A percentile compares a stretch with the other conserved stretches of the same genome.
phyloP scores from a whole-genome alignment of 257 asterid genomes.

The Penstemon eatonii region DNA sequence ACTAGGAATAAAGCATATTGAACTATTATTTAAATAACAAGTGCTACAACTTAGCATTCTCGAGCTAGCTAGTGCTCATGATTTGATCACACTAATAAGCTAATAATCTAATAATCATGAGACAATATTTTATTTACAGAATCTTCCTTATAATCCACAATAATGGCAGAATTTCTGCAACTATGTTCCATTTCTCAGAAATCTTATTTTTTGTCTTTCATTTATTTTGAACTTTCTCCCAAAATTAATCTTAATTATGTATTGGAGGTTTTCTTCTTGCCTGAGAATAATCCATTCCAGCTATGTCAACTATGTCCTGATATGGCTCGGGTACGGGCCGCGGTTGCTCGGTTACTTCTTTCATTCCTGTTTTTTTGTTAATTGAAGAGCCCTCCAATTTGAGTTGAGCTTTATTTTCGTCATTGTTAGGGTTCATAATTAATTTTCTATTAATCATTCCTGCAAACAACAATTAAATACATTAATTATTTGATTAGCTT shows the following conservation, averaged over 20 bases:
- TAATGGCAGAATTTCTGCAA: constrained; percentile 50
- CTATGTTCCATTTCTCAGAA: constrained; percentile 36
- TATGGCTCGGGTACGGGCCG: constrained; percentile 13
- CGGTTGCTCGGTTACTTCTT: constrained; percentile 2
- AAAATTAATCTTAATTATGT: constrained; percentile 46
- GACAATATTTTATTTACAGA: constrained; percentile 37
- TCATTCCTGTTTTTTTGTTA: constrained; percentile 6
- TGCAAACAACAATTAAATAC: constrained; percentile 39
- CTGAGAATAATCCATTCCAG: constrained; percentile 75
- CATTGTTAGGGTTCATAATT: constrained; percentile 42
- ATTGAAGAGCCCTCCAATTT: constrained; percentile 23
- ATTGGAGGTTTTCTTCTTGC: constrained; percentile 67
- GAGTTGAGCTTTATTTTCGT: constrained; percentile 30
- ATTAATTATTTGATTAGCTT: too few species aligned
- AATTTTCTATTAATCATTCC: constrained; percentile 65
- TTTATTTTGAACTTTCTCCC: not conserved
- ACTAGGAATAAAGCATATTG: not conserved
- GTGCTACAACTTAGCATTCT: constrained; percentile 10
- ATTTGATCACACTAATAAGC: constrained; percentile 23
- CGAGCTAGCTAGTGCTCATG: constrained; percentile 13
- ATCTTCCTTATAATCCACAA: constrained; percentile 35
- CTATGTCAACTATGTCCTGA: constrained; percentile 53
- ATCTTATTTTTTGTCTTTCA: constrained; percentile 1
- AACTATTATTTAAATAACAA: constrained; percentile 14
- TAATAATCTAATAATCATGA: constrained; percentile 27